These are phyloP conservation scores for Saccharomycopsis synnaedendra DNA, from an alignment of 805 yeast genomes.

Conservation along the genomic window DNA sequence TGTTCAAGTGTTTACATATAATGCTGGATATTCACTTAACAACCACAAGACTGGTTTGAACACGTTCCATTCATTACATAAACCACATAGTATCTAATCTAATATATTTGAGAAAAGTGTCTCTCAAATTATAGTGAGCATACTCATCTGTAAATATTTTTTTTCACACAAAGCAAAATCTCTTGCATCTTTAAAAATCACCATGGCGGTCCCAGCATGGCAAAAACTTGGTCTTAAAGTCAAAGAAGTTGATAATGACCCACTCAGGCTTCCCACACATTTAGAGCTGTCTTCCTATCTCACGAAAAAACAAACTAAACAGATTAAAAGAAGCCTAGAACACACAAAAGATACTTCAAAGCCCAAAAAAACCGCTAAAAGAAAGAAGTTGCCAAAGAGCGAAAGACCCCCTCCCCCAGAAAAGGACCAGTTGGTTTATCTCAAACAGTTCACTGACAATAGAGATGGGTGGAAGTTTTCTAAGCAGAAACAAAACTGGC, in stretches of 20 bases:
- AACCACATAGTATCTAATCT: too few species aligned
- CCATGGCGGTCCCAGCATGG: conserved; percentile 70
- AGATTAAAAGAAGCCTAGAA: conserved; percentile 20
- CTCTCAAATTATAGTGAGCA: too few species aligned
- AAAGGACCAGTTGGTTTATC: conserved; percentile 59
- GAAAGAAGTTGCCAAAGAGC: conserved; percentile 55
- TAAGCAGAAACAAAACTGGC: conserved; percentile 82
- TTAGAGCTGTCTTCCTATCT: conserved; percentile 29
- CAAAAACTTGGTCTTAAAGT: conserved; percentile 63
- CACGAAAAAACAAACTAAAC: conserved; percentile 33
- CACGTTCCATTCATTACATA: too few species aligned
- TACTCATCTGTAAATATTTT: too few species aligned
- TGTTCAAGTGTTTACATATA: too few species aligned
- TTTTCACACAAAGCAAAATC: too few species aligned
- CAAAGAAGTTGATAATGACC: conserved; percentile 34
- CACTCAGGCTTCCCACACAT: conserved; percentile 32
- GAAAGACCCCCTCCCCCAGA: conserved; percentile 58
- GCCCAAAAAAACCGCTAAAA: conserved; percentile 52
- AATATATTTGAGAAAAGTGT: too few species aligned
- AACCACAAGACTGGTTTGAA: too few species aligned
- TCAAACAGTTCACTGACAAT: conserved; percentile 47
- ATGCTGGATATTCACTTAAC: too few species aligned
- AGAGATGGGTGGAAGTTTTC: conserved; percentile 68
- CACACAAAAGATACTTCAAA: conserved; percentile 17
- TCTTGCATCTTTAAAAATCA: not conserved